phyloP scores from a whole-genome alignment of 2,329 filamentous ascomycete genomes.

The Colletotrichum salicis region DNA sequence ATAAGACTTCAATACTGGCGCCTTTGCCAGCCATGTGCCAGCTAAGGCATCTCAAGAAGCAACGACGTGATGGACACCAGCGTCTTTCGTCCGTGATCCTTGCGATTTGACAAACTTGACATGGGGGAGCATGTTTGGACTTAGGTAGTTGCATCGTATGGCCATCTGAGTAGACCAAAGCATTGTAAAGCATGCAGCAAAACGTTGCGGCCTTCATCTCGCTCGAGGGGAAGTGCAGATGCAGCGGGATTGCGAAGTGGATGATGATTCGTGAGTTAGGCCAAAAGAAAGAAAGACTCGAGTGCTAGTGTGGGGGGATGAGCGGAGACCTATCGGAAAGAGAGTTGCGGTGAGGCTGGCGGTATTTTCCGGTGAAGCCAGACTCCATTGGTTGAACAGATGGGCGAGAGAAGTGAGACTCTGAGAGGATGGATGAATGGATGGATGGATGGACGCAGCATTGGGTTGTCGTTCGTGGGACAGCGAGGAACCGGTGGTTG shows the following conservation, averaged over 20 bases:
- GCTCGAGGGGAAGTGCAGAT: conserved; percentile 23
- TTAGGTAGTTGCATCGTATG: conserved; percentile 26
- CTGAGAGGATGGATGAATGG: not conserved
- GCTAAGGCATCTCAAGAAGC: conserved; percentile 3
- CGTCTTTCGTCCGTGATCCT: conserved; percentile 14
- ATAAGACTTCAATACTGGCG: not conserved
- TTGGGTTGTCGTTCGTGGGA: conserved; percentile 21
- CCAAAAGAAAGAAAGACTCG: conserved; percentile 26
- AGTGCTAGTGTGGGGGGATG: conserved; percentile 31
- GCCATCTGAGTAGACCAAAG: not conserved
- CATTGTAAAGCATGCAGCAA: conserved; percentile 10
- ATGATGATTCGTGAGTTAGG: conserved; percentile 27
- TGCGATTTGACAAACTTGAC: conserved; percentile 2
- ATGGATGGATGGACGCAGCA: conserved; percentile 1
- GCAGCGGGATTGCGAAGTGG: conserved; percentile 12
- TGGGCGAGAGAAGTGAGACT: conserved; percentile 2
- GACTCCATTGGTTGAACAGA: conserved; percentile 19
- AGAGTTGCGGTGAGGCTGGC: conserved; percentile 39
- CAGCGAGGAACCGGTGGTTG: conserved; percentile 16
- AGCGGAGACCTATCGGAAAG: conserved; percentile 36
- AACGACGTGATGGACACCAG: conserved; percentile 15
- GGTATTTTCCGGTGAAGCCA: conserved; percentile 31
- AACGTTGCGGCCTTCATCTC: conserved; percentile 20
- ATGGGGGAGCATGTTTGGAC: conserved; percentile 4
- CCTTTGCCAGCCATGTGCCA: not conserved